These are phyloP conservation scores for Ustilago sp. DNA, from an alignment of 1,284 basidiomycete genomes.

Conservation along the genomic window DNA sequence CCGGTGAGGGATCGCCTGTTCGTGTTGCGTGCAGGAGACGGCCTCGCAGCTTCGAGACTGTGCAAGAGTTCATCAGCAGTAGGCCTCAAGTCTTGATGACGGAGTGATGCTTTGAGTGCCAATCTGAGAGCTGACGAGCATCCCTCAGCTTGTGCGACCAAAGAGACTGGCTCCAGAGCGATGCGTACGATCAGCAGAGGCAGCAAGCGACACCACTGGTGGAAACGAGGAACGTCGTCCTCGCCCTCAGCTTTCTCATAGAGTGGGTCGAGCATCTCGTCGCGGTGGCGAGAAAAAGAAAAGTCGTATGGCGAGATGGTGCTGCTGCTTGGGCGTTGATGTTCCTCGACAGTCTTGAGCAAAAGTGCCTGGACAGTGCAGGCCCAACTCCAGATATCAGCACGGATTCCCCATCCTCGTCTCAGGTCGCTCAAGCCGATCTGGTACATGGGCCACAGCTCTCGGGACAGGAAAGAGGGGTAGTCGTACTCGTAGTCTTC, in stretches of 20 bases:
- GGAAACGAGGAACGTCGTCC: conserved; percentile 54
- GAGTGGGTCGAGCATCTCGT: conserved; percentile 52
- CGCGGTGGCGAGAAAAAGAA: conserved; percentile 49
- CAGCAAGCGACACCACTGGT: conserved; percentile 56
- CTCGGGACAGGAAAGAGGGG: conserved; percentile 22
- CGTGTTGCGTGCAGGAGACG: neutral
- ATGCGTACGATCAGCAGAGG: conserved; percentile 53
- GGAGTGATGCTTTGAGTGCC: conserved; percentile 36
- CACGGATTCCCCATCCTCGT: conserved; percentile 59
- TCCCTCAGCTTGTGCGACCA: conserved; percentile 28
- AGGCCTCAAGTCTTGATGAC: conserved; percentile 49
- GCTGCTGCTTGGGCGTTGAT: conserved; percentile 43
- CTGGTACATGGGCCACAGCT: conserved; percentile 38
- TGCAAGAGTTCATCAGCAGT: conserved; percentile 43
- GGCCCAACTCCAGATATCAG: conserved; percentile 64
- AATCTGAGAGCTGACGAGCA: conserved; percentile 29
- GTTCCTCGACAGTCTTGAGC: conserved; percentile 43
- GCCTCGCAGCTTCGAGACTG: conserved; percentile 12
- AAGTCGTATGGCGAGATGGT: conserved; percentile 61
- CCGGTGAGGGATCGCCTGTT: neutral
- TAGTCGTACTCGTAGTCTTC: conserved; percentile 57
- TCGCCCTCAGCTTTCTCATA: conserved; percentile 44
- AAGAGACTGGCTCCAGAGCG: conserved; percentile 26
- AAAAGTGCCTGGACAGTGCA: conserved; percentile 55
- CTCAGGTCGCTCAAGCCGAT: conserved; percentile 51